Conservation (phyloP, 352 stramenopile genomes). For the Peronospora tabacina region DNA sequence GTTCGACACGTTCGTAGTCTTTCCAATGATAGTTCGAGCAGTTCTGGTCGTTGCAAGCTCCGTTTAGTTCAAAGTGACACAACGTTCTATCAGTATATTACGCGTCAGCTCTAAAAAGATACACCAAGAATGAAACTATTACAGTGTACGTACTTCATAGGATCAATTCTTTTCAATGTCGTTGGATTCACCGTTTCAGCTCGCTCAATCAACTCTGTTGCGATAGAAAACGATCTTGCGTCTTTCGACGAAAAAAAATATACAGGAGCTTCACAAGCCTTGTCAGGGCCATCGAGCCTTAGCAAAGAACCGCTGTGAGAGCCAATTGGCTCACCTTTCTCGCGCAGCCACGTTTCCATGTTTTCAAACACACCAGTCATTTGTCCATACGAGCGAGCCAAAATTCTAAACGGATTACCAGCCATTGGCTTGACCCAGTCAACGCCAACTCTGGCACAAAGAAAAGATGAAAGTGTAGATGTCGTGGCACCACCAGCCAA, state of each 20-base stretch:
- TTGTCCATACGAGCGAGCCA: slow-evolving; percentile 25
- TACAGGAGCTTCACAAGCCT: not conserved
- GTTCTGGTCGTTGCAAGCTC: slow-evolving; percentile 67
- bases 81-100: slow-evolving; percentile 36
- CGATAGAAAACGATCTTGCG: slow-evolving; percentile 28
- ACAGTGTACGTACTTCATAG: slow-evolving; percentile 43
- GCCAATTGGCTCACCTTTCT: slow-evolving; percentile 17
- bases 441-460: slow-evolving; percentile 19
- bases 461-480: slow-evolving; percentile 20
- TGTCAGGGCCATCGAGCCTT: not conserved
- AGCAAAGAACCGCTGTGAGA: slow-evolving; percentile 1
- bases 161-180: slow-evolving; percentile 29
- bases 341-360: slow-evolving; percentile 28
- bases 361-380: slow-evolving; percentile 25
- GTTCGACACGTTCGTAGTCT: slow-evolving; percentile 31
- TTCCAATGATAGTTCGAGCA: slow-evolving; percentile 58
- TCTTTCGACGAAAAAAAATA: slow-evolving; percentile 10
- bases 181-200: not conserved
- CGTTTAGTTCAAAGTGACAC: slow-evolving; percentile 67
- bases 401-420: slow-evolving; percentile 1
- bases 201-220: slow-evolving; percentile 28
- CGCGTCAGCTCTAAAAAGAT: slow-evolving; percentile 5
- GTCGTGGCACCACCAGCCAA: slow-evolving; percentile 3
- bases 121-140: slow-evolving; percentile 1
- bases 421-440: not conserved